phyloP scores from a whole-genome alignment of 1,139 yeast genomes.

The Geotrichum fermentans region DNA sequence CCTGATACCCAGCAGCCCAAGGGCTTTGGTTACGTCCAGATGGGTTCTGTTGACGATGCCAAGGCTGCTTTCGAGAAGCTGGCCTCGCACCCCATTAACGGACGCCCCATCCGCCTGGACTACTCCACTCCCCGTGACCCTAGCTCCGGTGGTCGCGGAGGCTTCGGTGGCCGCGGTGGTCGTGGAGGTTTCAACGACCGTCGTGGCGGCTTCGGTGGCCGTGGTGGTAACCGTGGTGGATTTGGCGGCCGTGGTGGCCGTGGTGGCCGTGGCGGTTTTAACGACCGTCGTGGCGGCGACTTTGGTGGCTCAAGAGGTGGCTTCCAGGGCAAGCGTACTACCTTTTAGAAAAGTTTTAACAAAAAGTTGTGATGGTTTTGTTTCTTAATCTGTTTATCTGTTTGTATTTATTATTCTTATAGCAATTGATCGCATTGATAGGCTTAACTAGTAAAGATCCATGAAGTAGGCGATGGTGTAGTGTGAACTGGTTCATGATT shows the following conservation, averaged over 20 bases:
- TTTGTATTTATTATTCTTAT: not conserved
- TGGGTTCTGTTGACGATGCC: constrained; percentile 80
- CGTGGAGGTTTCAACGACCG: constrained; percentile 35
- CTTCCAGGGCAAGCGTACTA: not conserved
- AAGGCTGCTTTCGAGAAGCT: constrained; percentile 79
- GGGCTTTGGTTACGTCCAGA: constrained; percentile 98
- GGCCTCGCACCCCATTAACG: constrained; percentile 84
- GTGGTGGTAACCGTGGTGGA: constrained; percentile 30
- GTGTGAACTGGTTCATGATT: too few species aligned
- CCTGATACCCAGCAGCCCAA: constrained; percentile 98
- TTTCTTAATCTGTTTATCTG: not conserved
- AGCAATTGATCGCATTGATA: too few species aligned
- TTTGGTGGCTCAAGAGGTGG: constrained; percentile 23
- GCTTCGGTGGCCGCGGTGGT: constrained; percentile 40
- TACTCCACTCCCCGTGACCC: constrained; percentile 83
- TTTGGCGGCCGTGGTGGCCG: constrained; percentile 38
- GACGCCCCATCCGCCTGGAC: constrained; percentile 93
- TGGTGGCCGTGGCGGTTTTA: constrained; percentile 19
- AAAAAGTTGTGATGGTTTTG: not conserved
- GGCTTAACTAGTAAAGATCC: too few species aligned
- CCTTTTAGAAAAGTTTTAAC: not conserved
- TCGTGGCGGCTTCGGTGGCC: constrained; percentile 30
- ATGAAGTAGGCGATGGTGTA: too few species aligned
- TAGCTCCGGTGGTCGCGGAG: constrained; percentile 42
- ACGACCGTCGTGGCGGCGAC: too few species aligned